Conservation (phyloP, 2,329 filamentous ascomycete species). For the Fusarium burgessii region DNA sequence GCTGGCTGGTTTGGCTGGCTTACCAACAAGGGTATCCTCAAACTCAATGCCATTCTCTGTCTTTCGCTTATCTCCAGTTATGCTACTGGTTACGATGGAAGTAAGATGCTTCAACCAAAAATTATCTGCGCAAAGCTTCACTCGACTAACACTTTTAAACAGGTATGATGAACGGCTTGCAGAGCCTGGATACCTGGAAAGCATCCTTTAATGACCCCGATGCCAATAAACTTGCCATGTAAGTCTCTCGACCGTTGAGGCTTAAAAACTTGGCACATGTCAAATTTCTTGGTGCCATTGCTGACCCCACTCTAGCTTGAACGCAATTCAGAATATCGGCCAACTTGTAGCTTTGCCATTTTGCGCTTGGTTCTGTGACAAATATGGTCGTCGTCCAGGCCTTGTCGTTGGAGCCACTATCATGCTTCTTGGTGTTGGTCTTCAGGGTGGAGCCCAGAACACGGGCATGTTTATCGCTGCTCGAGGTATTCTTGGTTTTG, state of each 20-base stretch:
- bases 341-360: constrained; percentile 20
- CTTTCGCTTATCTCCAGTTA: constrained; percentile 22
- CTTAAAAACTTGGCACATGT: background rate
- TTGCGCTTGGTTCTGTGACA: constrained; percentile 16
- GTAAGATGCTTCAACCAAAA: background rate
- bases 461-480: constrained; percentile 23
- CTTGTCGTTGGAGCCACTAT: constrained; percentile 7
- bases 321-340: constrained; percentile 21
- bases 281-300: fast-evolving
- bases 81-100: constrained; percentile 21
- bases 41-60: constrained; percentile 22
- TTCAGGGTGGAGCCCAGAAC: constrained; percentile 13
- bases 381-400: constrained; percentile 6
- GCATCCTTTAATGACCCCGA: constrained; percentile 9
- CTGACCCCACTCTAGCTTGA: background rate
- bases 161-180: constrained; percentile 24
- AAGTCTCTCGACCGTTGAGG: background rate
- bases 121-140: fast-evolving
- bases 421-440: constrained; percentile 19
- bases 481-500: constrained; percentile 17
- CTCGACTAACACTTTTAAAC: fast-evolving
- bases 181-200: constrained; percentile 21
- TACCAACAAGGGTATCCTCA: constrained; percentile 15
- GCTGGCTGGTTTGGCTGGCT: constrained; percentile 23
- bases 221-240: constrained; percentile 18